phyloP scores from a whole-genome alignment of 106 monocot genomes.

The Narthecium ossifragum region DNA sequence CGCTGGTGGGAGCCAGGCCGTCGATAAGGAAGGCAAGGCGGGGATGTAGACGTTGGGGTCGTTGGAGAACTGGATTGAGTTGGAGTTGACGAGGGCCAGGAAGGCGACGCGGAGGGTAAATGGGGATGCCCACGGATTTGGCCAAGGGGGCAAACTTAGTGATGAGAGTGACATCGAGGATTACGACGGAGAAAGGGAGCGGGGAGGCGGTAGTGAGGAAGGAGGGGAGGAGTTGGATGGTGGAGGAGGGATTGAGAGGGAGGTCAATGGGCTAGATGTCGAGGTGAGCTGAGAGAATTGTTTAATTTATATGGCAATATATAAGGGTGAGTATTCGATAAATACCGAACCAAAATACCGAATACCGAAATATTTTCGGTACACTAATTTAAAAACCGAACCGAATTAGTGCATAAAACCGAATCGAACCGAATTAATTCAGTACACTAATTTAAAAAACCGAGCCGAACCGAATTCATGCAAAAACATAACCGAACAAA shows the following conservation, averaged over 20 bases:
- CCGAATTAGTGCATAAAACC: no score
- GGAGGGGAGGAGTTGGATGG: constrained; percentile 17
- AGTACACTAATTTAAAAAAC: no score
- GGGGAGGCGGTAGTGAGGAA: constrained; percentile 15
- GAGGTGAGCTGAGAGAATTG: constrained; percentile 37
- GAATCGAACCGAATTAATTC: no score
- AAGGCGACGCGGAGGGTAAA: constrained; percentile 30
- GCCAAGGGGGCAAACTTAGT: constrained; percentile 23
- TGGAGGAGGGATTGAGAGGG: neutral
- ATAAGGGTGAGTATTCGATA: no score
- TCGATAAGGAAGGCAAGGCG: constrained; percentile 10
- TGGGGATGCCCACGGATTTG: constrained; percentile 4
- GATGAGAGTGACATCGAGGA: constrained; percentile 25
- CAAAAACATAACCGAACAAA: no score
- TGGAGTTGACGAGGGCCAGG: constrained; percentile 7
- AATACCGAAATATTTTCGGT: no score
- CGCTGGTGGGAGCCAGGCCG: constrained; percentile 8
- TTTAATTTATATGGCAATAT: no score
- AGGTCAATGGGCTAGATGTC: neutral
- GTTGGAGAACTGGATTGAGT: no score
- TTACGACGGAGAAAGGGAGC: constrained; percentile 13
- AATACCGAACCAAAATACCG: no score
- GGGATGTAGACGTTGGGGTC: constrained; percentile 23
- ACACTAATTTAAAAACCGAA: no score
- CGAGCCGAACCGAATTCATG: no score